Percentiles rank a stretch among this genome's conserved stretches.
phyloP scores from a whole-genome alignment of 2,329 filamentous ascomycete species.

The Chaetomium olivaceum region DNA sequence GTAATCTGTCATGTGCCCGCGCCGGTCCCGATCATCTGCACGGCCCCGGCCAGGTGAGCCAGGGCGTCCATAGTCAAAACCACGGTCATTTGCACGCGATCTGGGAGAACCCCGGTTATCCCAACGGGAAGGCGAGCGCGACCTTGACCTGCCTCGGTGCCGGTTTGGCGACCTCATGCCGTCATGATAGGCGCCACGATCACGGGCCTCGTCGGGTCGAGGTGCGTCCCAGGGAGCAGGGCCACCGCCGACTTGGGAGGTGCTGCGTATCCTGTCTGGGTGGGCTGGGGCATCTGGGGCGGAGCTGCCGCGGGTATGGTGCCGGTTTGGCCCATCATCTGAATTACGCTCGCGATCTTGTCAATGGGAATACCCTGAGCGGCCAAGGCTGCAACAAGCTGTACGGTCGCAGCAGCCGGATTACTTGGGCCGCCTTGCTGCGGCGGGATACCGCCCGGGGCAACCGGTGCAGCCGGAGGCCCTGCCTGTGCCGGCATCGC shows the following conservation, averaged over 20 bases:
- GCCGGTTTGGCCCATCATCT: constrained; percentile 48
- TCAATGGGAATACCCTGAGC: constrained; percentile 76
- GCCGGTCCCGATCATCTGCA: constrained; percentile 52
- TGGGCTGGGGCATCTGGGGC: constrained; percentile 42
- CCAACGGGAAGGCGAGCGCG: constrained; percentile 76
- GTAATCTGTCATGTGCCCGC: constrained; percentile 66
- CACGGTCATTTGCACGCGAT: constrained; percentile 61
- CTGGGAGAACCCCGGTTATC: constrained; percentile 66
- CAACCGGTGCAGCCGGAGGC: constrained; percentile 32
- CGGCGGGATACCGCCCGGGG: constrained; percentile 34
- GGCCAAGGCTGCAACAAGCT: constrained; percentile 72
- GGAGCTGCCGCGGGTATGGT: constrained; percentile 38
- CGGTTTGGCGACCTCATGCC: constrained; percentile 63
- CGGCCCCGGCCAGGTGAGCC: constrained; percentile 59
- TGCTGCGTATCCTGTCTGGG: constrained; percentile 45
- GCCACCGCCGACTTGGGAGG: constrained; percentile 32
- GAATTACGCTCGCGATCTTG: constrained; percentile 66
- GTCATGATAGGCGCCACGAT: constrained; percentile 56
- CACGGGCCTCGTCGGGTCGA: constrained; percentile 52
- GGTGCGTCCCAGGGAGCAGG: constrained; percentile 42
- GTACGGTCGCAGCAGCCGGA: constrained; percentile 51
- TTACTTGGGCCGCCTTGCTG: constrained; percentile 38
- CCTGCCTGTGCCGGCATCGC: constrained; percentile 20
- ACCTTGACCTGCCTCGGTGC: constrained; percentile 67
- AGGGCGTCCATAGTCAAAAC: constrained; percentile 71